phyloP scores from a whole-genome alignment of 352 stramenopile genomes.

The Phytophthora podocarpi region DNA sequence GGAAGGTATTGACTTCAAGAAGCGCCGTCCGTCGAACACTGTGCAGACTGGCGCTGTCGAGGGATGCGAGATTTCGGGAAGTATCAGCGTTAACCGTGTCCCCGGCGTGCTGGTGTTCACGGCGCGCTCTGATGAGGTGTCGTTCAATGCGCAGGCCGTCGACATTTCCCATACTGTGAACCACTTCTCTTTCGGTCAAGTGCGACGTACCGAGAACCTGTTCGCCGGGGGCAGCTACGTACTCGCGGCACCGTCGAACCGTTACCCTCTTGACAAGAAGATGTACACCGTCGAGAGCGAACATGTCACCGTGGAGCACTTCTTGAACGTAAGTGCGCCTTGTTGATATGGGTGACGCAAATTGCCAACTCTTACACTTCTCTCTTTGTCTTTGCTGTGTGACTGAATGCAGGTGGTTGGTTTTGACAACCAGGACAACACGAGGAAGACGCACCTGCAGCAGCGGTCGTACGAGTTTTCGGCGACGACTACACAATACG shows the following conservation, averaged over 20 bases:
- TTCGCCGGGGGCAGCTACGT: conserved; percentile 46
- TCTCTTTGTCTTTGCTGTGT: background rate
- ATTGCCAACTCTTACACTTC: background rate
- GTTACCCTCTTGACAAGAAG: conserved; percentile 67
- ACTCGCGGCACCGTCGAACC: conserved; percentile 55
- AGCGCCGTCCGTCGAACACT: conserved; percentile 39
- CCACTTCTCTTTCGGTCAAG: conserved; percentile 89
- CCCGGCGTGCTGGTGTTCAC: conserved; percentile 74
- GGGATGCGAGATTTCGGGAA: conserved; percentile 81
- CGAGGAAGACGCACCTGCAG: conserved; percentile 55
- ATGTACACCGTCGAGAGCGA: conserved; percentile 57
- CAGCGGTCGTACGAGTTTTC: conserved; percentile 81
- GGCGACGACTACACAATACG: conserved; percentile 79
- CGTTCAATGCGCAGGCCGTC: conserved; percentile 62
- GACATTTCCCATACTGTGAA: conserved; percentile 77
- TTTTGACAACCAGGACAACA: conserved; percentile 71
- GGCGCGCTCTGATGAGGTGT: conserved; percentile 68
- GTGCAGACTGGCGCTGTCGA: conserved; percentile 48
- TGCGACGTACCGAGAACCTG: conserved; percentile 65
- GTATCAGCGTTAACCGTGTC: conserved; percentile 80
- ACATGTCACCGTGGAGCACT: conserved; percentile 85
- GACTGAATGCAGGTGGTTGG: conserved; percentile 58
- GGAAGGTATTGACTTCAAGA: conserved; percentile 54
- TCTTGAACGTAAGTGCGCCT: conserved; percentile 79
- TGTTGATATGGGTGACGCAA: conserved; percentile 1